Evolutionary conservation across 2,329 filamentous ascomycete species (phyloP).

Genomic region (Talaromyces funiculosus): DNA sequence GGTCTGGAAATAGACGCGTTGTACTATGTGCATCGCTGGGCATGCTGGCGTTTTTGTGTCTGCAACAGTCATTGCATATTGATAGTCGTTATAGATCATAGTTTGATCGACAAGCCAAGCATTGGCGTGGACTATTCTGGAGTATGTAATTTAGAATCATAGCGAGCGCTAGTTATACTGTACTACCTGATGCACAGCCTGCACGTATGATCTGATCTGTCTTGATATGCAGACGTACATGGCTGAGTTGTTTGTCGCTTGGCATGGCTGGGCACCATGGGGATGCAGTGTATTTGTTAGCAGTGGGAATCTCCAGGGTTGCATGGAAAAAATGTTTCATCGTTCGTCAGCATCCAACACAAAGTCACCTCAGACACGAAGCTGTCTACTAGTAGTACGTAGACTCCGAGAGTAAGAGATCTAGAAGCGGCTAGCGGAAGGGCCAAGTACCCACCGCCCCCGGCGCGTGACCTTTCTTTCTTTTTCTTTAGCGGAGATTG

Average conservation of each 20-base stretch:
- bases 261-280: not conserved
- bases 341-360: no score
- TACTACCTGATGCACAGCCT: not conserved
- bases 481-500: conserved; percentile 1
- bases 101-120: conserved; percentile 8
- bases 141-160: conserved; percentile 9
- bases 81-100: not conserved
- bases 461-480: conserved; percentile 4
- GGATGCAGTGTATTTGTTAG: no score
- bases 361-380: no score
- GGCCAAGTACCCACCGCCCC: not conserved
- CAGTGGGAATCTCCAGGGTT: no score
- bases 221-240: not conserved
- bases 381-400: no score
- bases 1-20: conserved; percentile 69
- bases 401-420: no score
- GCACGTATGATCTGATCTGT: not conserved
- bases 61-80: not conserved
- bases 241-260: not conserved
- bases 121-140: conserved; percentile 6
- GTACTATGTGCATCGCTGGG: not conserved
- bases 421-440: not conserved
- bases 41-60: not conserved
- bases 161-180: not conserved
- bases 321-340: no score